Percentiles rank a stretch among this genome's conserved stretches.
These are phyloP conservation scores for Cylindrotheca closterium DNA, from an alignment of 108 stramenopile genomes.

Conservation along the genomic window DNA sequence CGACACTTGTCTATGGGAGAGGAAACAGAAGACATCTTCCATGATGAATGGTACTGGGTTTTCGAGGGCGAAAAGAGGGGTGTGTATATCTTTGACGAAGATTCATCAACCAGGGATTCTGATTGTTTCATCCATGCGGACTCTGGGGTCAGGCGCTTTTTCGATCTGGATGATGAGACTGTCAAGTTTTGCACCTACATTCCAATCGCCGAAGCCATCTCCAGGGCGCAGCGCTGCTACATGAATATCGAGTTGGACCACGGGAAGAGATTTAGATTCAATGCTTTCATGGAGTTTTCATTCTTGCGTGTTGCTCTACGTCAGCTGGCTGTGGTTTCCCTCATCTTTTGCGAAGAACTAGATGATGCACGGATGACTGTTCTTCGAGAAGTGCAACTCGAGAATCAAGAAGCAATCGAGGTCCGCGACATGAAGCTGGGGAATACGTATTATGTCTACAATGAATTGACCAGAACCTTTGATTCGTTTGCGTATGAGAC, in stretches of 20 bases:
- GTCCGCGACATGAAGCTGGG: conserved; percentile 29
- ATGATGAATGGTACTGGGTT: conserved; percentile 41
- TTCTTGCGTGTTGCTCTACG: conserved; percentile 27
- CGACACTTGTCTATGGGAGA: conserved; percentile 36
- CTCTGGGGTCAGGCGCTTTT: conserved; percentile 11
- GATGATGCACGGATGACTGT: conserved; percentile 36
- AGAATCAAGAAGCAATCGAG: conserved; percentile 18
- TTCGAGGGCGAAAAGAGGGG: conserved; percentile 19
- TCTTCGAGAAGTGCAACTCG: conserved; percentile 27
- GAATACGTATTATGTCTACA: conserved; percentile 23
- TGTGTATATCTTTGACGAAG: conserved; percentile 26
- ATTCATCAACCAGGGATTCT: conserved; percentile 10
- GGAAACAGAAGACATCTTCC: background rate
- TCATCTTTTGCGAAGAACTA: conserved; percentile 36
- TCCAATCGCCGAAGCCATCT: conserved; percentile 42
- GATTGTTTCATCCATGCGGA: conserved; percentile 34
- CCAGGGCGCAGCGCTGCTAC: conserved; percentile 36
- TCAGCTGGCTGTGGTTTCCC: conserved; percentile 26
- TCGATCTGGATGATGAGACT: conserved; percentile 2
- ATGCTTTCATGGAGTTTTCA: conserved; percentile 43
- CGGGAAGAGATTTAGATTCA: conserved; percentile 38
- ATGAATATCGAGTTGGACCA: conserved; percentile 45
- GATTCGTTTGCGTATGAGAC: conserved; percentile 24
- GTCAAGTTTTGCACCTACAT: conserved; percentile 21
- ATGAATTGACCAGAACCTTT: conserved; percentile 7